Base-by-base conservation (phyloP, 139 green algal species). In the Chlorella sp. region DNA sequence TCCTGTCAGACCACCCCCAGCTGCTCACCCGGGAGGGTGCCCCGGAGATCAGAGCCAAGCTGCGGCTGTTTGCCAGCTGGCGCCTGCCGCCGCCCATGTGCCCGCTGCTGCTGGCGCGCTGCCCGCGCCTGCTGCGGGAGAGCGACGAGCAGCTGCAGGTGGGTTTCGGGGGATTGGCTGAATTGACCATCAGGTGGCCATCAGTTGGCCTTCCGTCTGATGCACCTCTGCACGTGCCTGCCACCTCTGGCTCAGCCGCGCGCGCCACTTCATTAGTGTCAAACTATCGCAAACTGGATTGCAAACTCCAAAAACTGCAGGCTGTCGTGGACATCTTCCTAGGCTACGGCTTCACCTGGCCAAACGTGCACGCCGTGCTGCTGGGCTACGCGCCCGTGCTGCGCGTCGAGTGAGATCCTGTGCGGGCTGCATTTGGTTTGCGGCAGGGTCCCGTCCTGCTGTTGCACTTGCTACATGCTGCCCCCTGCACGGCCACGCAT, bases 41-140 rank as follows among this genome's bases (percentile, higher is more conserved):
- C 3, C 28, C 28, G 2, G 38, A 34, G 38, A 62, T 83, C 39
- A 1, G 78, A 0, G 39, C 7, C 25, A 41, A 55, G 38, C 78
- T 83, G 62, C 32, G 36, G 26, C 78, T 83, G 62, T 56, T 83
- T 56, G 38, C 20, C 16, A 28, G 16, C 39, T 83, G 78, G 78
- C 62, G 78, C 6, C 62, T 83, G 62, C 62, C 78, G 78, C 78
- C 78, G 38, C 78, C 78, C 62, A 64, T 83, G 78, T 74, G 78
- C 62, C 62, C 78, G 78, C 62, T 83, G 78, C 38, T 83, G 78
- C 39, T 83, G 78, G 78, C 78, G 78, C 78, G 78, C 62, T 83
- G 78, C 78, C 78, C 78, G 9, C 3, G 21, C 21, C 62, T 83
- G 39, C 78, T 83, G 26, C 25, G 23, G 26, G 60, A 83, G 62